Evolutionary conservation across 176 grass and related monocot genomes (phyloP).

Genomic region (Triticum timopheevii): DNA sequence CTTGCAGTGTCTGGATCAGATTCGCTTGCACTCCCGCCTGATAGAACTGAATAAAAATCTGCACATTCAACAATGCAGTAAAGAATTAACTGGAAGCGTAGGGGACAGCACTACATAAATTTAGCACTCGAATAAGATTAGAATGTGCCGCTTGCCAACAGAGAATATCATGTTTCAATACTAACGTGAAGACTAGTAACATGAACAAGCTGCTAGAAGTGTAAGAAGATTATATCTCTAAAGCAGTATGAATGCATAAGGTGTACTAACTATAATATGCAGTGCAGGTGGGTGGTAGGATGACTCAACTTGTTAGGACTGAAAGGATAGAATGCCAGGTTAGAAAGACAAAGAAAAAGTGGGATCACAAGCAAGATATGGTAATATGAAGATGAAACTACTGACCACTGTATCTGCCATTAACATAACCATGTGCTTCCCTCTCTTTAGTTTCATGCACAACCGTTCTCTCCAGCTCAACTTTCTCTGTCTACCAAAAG

Average conservation of each 20-base stretch:
- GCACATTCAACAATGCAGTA: conserved; percentile 25
- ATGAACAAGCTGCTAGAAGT: neutral
- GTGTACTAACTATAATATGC: neutral
- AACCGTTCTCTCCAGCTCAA: conserved; percentile 94
- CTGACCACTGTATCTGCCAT: conserved; percentile 90
- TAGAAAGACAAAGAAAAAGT: neutral
- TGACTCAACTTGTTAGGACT: no score
- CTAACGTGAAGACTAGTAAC: neutral
- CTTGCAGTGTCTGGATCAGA: conserved; percentile 89
- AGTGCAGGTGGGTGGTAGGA: neutral
- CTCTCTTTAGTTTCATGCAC: conserved; percentile 95
- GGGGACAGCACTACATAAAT: neutral
- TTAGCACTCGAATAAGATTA: neutral
- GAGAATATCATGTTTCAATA: neutral
- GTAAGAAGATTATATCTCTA: neutral
- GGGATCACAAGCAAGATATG: neutral
- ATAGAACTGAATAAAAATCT: conserved; percentile 98
- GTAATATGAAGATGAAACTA: conserved; percentile 33
- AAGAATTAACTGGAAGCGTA: conserved; percentile 4
- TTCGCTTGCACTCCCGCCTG: conserved; percentile 80
- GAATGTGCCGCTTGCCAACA: neutral
- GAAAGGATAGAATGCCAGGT: neutral
- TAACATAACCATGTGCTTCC: conserved; percentile 49
- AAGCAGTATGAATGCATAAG: neutral
- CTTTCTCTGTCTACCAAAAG: conserved; percentile 85